Conservation (phyloP, 805 yeast genomes). For the Nakazawaea ernobii region DNA sequence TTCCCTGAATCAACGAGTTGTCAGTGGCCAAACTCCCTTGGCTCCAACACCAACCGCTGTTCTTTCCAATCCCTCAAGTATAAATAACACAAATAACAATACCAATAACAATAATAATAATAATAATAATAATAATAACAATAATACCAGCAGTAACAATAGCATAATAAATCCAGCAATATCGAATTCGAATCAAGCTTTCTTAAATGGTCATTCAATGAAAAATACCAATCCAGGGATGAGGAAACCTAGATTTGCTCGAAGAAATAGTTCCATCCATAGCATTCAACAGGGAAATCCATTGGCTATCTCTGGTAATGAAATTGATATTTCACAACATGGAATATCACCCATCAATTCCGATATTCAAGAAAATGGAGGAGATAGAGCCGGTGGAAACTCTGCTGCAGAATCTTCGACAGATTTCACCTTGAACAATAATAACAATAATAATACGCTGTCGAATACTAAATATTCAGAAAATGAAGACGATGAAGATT, state of each 20-base stretch:
- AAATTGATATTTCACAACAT: background rate
- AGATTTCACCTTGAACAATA: background rate
- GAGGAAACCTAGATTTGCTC: conserved; percentile 8
- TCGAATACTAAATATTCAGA: background rate
- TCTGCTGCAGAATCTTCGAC: background rate
- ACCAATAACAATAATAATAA: too few species aligned
- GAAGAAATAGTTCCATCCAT: conserved; percentile 6
- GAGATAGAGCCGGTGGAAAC: background rate
- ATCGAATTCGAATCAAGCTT: conserved; percentile 10
- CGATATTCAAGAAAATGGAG: background rate
- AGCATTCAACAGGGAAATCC: background rate
- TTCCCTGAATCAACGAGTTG: conserved; percentile 7
- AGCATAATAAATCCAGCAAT: background rate
- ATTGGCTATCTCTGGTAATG: background rate
- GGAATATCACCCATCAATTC: background rate
- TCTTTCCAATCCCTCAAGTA: conserved; percentile 25
- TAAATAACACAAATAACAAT: background rate
- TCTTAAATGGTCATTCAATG: conserved; percentile 7
- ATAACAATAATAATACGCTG: background rate
- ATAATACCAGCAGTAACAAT: background rate
- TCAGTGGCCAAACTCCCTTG: conserved; percentile 1
- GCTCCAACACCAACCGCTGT: conserved; percentile 10
- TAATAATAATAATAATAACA: too few species aligned
- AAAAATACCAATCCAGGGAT: background rate
- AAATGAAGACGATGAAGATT: conserved; percentile 6